These are phyloP conservation scores for Musa troglodytarum DNA, from an alignment of 176 grass and related monocot genomes.

Conservation along the genomic window DNA sequence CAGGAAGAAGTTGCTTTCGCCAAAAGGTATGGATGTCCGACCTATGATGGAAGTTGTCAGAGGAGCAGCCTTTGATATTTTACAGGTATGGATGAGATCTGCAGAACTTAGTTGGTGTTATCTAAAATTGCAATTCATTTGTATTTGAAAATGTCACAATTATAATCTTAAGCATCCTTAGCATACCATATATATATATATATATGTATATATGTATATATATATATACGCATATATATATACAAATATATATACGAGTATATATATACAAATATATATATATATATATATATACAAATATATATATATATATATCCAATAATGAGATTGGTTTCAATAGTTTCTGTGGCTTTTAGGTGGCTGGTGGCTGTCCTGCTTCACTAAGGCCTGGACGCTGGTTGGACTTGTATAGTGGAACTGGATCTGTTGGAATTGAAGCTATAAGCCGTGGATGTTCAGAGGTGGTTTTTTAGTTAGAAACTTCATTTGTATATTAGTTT, in stretches of 20 bases:
- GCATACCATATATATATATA: neutral
- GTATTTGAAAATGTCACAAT: neutral
- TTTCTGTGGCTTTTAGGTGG: slow-evolving; percentile 41
- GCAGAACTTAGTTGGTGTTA: neutral
- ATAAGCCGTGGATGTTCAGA: slow-evolving; percentile 94
- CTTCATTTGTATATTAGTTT: neutral
- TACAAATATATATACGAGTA: too few relatives aligned
- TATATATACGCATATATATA: neutral
- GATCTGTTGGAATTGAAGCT: slow-evolving; percentile 98
- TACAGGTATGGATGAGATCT: slow-evolving; percentile 46
- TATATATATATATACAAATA: too few relatives aligned
- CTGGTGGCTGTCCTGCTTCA: slow-evolving; percentile 82
- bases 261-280: neutral
- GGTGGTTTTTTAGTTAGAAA: slow-evolving; percentile 13
- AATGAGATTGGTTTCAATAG: neutral
- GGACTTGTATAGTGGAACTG: slow-evolving; percentile 93
- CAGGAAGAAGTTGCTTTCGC: slow-evolving; percentile 88
- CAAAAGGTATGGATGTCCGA: slow-evolving; percentile 81
- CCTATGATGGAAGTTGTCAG: slow-evolving; percentile 98
- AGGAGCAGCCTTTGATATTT: slow-evolving; percentile 84
- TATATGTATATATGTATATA: neutral
- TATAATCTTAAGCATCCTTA: too few relatives aligned
- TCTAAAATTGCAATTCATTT: neutral
- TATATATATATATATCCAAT: neutral
- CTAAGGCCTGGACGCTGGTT: slow-evolving; percentile 85